A percentile compares a stretch with the other conserved stretches of the same genome.
phyloP scores from a whole-genome alignment of 805 yeast species.

The Kazachstania kunashirensis region DNA sequence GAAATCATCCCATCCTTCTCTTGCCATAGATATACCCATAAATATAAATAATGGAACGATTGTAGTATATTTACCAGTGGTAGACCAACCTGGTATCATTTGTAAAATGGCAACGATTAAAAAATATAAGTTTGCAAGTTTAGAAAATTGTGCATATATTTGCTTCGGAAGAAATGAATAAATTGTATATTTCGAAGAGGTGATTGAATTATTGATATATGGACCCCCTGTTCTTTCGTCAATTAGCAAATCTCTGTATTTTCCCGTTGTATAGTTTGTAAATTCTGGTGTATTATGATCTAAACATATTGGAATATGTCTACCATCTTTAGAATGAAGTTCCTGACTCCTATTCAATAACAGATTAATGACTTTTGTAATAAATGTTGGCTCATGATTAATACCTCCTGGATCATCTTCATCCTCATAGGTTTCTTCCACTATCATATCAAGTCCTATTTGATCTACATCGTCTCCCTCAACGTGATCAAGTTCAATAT shows the following conservation, averaged over 20 bases:
- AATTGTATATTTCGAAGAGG: slow-evolving; percentile 78
- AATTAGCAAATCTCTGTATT: slow-evolving; percentile 30
- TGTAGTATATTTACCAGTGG: slow-evolving; percentile 92
- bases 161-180: slow-evolving; percentile 83
- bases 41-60: slow-evolving; percentile 81
- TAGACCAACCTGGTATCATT: slow-evolving; percentile 94
- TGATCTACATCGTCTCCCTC: not conserved
- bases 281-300: slow-evolving; percentile 28
- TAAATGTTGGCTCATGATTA: slow-evolving; percentile 3
- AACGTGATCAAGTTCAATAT: not conserved
- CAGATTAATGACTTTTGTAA: slow-evolving; percentile 12
- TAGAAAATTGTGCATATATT: slow-evolving; percentile 81
- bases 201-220: slow-evolving; percentile 58
- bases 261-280: slow-evolving; percentile 10
- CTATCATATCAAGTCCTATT: not conserved
- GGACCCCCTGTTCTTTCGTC: slow-evolving; percentile 61
- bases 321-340: slow-evolving; percentile 56
- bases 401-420: slow-evolving; percentile 1
- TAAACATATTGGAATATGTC: slow-evolving; percentile 60
- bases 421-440: slow-evolving; percentile 4
- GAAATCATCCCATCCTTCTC: slow-evolving; percentile 93
- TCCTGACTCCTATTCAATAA: slow-evolving; percentile 38
- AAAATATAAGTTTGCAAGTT: slow-evolving; percentile 85
- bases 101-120: slow-evolving; percentile 84
- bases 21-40: slow-evolving; percentile 75